Evolutionary conservation across 2,329 filamentous ascomycete genomes (phyloP).

Genomic region (Penicillium italicum): DNA sequence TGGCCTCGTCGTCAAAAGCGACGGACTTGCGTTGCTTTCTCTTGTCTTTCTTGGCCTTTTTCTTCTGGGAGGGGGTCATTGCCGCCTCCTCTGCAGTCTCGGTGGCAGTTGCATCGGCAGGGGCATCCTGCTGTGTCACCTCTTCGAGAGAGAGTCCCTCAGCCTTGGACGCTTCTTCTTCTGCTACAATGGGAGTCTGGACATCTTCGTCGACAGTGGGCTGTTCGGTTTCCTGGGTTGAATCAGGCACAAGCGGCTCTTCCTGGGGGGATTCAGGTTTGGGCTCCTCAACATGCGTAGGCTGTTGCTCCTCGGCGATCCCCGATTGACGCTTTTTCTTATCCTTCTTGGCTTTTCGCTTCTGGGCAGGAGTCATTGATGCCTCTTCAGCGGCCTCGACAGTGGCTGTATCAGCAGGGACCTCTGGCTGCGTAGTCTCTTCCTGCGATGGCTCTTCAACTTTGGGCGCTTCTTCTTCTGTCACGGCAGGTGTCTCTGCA

Average conservation of each 20-base stretch:
- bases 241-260: not conserved
- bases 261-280: slow-evolving; percentile 1
- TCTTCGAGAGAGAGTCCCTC: slow-evolving; percentile 3
- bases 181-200: not conserved
- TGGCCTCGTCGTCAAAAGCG: slow-evolving; percentile 7
- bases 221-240: not conserved
- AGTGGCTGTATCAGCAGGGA: not conserved
- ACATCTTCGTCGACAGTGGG: not conserved
- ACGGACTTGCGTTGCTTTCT: slow-evolving; percentile 23
- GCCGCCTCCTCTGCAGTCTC: slow-evolving; percentile 8
- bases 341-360: slow-evolving; percentile 21
- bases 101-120: not conserved
- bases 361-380: slow-evolving; percentile 17
- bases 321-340: slow-evolving; percentile 25
- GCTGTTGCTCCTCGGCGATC: slow-evolving; percentile 2
- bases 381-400: slow-evolving; percentile 2
- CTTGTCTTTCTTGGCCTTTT: slow-evolving; percentile 21
- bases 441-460: not conserved
- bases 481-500: not conserved
- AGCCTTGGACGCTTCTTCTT: slow-evolving; percentile 4
- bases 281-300: not conserved
- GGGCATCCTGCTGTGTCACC: not conserved
- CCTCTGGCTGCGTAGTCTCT: not conserved
- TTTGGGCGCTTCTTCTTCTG: slow-evolving; percentile 4
- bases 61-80: slow-evolving; percentile 17